A percentile compares a stretch with the other conserved stretches of the same genome.
phyloP scores from a whole-genome alignment of 306 rosid species.

The Cicer judaicum region DNA sequence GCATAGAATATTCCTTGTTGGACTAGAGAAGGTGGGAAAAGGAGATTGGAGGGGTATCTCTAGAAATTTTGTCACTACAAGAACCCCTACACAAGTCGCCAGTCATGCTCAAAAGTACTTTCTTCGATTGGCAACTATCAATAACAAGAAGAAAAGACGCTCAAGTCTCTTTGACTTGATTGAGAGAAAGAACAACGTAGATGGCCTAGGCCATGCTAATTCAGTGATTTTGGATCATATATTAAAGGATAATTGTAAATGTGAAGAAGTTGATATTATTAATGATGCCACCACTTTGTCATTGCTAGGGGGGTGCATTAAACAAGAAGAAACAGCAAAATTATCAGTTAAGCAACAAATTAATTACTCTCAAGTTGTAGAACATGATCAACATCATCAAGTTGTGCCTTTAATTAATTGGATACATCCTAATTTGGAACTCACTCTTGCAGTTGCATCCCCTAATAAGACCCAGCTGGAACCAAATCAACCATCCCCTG shows the following conservation, averaged over 20 bases:
- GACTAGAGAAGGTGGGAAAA: conserved; percentile 84
- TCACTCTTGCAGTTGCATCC: conserved; percentile 63
- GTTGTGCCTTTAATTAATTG: conserved; percentile 42
- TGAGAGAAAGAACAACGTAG: conserved; percentile 49
- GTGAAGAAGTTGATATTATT: conserved; percentile 41
- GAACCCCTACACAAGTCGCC: conserved; percentile 96
- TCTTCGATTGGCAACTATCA: conserved; percentile 60
- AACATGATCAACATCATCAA: background rate
- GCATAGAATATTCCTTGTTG: conserved; percentile 75
- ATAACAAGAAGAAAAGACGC: conserved; percentile 70
- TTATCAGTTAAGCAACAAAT: conserved; percentile 43
- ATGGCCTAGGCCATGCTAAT: background rate
- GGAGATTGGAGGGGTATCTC: conserved; percentile 98
- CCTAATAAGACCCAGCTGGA: conserved; percentile 48
- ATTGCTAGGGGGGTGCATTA: conserved; percentile 37
- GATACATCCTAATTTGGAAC: conserved; percentile 65
- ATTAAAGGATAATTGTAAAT: conserved; percentile 24
- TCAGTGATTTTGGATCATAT: background rate
- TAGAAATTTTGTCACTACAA: conserved; percentile 71
- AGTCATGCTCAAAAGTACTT: conserved; percentile 97
- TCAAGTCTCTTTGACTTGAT: conserved; percentile 89
- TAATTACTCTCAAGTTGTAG: conserved; percentile 1
- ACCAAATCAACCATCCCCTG: conserved; percentile 53
- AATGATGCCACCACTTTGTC: conserved; percentile 41
- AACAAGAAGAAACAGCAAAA: conserved; percentile 40